A percentile compares a stretch with the other conserved stretches of the same genome.
phyloP scores from a whole-genome alignment of 495 filamentous ascomycete species.

The Penicillium canescens region DNA sequence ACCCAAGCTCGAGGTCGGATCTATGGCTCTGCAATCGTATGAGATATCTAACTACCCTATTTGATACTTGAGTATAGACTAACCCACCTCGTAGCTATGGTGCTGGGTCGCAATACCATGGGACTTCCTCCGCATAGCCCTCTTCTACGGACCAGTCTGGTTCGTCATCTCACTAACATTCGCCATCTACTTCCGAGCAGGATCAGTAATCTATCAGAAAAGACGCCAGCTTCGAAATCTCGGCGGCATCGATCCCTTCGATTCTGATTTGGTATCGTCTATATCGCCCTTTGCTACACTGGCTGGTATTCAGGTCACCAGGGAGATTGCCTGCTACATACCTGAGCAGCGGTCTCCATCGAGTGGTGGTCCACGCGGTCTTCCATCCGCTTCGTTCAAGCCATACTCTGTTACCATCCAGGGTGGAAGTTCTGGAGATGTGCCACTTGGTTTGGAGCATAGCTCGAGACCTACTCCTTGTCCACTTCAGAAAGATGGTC shows the following conservation, averaged over 20 bases:
- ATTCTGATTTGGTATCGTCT: constrained; percentile 6
- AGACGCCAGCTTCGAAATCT: constrained; percentile 46
- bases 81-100: constrained; percentile 59
- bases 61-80: background rate
- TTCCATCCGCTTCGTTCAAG: constrained; percentile 10
- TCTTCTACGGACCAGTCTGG: constrained; percentile 87
- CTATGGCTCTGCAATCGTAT: constrained; percentile 72
- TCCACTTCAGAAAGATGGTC: constrained; percentile 4
- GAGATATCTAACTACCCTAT: constrained; percentile 10
- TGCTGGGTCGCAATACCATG: constrained; percentile 74
- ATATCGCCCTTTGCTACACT: constrained; percentile 57
- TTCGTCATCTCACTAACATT: constrained; percentile 70
- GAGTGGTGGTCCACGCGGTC: background rate
- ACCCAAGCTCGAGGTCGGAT: constrained; percentile 50
- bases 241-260: constrained; percentile 40
- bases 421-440: constrained; percentile 18
- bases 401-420: constrained; percentile 43
- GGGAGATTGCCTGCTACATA: constrained; percentile 29
- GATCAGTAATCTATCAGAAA: constrained; percentile 64
- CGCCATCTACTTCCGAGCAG: constrained; percentile 72
- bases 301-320: constrained; percentile 56
- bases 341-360: constrained; percentile 13
- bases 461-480: constrained; percentile 1
- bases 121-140: constrained; percentile 72
- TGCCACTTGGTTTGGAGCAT: background rate